phyloP scores from a whole-genome alignment of 1,284 basidiomycete species.

The Leccinum angustisporum region DNA sequence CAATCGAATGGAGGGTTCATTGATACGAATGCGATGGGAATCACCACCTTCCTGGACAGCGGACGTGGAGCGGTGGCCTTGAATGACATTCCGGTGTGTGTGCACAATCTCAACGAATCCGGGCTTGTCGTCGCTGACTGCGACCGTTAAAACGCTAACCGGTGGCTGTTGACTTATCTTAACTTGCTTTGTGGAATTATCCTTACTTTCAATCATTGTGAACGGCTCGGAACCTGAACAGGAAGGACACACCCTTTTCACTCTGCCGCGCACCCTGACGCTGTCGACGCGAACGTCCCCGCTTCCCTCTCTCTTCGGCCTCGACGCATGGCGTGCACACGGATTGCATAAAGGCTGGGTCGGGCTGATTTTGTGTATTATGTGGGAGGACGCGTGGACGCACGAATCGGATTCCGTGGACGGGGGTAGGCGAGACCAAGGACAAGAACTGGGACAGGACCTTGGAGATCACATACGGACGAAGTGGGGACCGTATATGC shows the following conservation, averaged over 20 bases:
- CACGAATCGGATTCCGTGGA: conserved; percentile 16
- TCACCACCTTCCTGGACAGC: conserved; percentile 52
- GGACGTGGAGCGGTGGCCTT: conserved; percentile 76
- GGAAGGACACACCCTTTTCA: conserved; percentile 78
- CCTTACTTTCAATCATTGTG: neutral
- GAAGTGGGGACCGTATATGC: conserved; percentile 38
- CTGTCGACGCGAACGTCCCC: conserved; percentile 79
- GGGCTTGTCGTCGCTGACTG: neutral
- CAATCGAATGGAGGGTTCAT: conserved; percentile 41
- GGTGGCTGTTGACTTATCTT: neutral
- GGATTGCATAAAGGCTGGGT: conserved; percentile 77
- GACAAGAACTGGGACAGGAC: conserved; percentile 7
- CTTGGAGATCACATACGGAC: conserved; percentile 43
- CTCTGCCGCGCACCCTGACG: conserved; percentile 76
- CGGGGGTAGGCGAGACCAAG: neutral
- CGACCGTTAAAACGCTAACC: neutral
- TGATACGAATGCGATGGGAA: conserved; percentile 44
- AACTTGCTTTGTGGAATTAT: neutral
- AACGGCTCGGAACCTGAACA: conserved; percentile 28
- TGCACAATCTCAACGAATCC: neutral
- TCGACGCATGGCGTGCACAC: conserved; percentile 58
- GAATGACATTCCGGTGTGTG: conserved; percentile 63
- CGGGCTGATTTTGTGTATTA: conserved; percentile 89
- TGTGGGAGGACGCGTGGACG: conserved; percentile 79
- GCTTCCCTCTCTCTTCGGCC: conserved; percentile 59